A percentile compares a stretch with the other conserved stretches of the same genome.
Evolutionary conservation across 2,329 filamentous ascomycete genomes (phyloP).

Genomic region (Colletotrichum limetticola): DNA sequence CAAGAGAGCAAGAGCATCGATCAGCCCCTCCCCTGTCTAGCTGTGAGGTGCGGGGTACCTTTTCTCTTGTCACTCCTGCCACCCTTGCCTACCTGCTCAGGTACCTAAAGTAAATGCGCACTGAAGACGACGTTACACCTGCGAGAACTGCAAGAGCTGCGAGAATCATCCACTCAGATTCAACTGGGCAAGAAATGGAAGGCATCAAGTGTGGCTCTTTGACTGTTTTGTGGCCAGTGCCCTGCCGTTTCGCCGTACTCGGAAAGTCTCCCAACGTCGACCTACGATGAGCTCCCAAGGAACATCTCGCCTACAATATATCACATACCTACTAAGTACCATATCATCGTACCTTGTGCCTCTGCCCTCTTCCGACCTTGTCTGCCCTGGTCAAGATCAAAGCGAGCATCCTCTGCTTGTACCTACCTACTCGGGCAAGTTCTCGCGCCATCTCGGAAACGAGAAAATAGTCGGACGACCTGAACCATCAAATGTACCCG

Average conservation of each 20-base stretch:
- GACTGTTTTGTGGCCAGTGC: not conserved
- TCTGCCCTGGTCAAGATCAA: not conserved
- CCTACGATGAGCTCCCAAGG: not conserved
- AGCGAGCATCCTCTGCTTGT: not conserved
- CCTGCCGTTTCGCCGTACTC: not conserved
- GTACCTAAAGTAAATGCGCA: not conserved
- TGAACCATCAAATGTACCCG: conserved; percentile 9
- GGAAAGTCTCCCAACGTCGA: not conserved
- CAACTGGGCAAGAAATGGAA: not conserved
- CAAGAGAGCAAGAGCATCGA: not conserved
- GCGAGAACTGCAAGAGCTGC: conserved; percentile 5
- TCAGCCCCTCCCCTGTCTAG: conserved; percentile 19
- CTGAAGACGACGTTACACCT: not conserved
- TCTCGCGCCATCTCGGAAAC: not conserved
- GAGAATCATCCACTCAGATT: no score
- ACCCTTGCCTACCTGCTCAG: not conserved
- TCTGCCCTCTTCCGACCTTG: not conserved
- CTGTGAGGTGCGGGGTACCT: conserved; percentile 29
- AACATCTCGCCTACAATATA: not conserved
- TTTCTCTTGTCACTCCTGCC: not conserved
- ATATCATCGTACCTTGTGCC: not conserved
- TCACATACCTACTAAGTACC: not conserved
- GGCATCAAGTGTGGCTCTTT: not conserved
- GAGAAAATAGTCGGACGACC: not conserved
- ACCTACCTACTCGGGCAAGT: conserved; percentile 6